A percentile compares a stretch with the other conserved stretches of the same genome.
These are phyloP conservation scores for Citrus glauca DNA, from an alignment of 345 rosid genomes.

Conservation along the genomic window DNA sequence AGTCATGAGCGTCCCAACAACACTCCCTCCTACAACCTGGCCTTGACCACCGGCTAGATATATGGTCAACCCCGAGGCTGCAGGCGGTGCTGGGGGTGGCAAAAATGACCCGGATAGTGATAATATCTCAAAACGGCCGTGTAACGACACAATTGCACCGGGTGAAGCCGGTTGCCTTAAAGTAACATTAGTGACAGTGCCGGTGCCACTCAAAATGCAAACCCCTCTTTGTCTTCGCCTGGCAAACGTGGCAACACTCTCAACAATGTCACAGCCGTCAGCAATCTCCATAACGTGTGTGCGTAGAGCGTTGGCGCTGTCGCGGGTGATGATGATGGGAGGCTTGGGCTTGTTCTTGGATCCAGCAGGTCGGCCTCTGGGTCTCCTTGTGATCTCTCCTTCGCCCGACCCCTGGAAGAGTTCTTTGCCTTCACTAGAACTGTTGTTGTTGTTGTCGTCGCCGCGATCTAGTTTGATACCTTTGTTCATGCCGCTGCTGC, in stretches of 20 bases:
- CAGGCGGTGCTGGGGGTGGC: constrained; percentile 96
- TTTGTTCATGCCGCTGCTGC: constrained; percentile 47
- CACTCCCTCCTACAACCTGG: constrained; percentile 95
- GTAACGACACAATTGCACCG: constrained; percentile 78
- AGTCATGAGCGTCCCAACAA: constrained; percentile 83
- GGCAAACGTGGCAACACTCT: constrained; percentile 86
- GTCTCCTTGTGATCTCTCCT: constrained; percentile 64
- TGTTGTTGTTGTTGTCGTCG: constrained; percentile 38
- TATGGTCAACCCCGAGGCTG: constrained; percentile 88
- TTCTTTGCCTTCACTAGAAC: constrained; percentile 44
- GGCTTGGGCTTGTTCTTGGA: constrained; percentile 96
- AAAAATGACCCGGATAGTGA: constrained; percentile 86
- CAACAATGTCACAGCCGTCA: constrained; percentile 89
- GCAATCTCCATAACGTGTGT: constrained; percentile 94
- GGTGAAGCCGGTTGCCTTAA: constrained; percentile 91
- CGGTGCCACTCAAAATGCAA: constrained; percentile 94
- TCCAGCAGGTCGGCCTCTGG: constrained; percentile 92
- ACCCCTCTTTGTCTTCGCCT: constrained; percentile 88
- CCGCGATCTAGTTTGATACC: constrained; percentile 58
- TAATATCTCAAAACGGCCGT: constrained; percentile 90
- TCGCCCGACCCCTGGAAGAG: constrained; percentile 31
- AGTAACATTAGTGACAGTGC: constrained; percentile 85
- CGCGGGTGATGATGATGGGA: constrained; percentile 90
- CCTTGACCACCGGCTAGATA: constrained; percentile 97
- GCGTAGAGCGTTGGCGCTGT: constrained; percentile 95